Evolutionary conservation across 2,329 filamentous ascomycete species (phyloP).

Genomic region (Claviceps sp.): DNA sequence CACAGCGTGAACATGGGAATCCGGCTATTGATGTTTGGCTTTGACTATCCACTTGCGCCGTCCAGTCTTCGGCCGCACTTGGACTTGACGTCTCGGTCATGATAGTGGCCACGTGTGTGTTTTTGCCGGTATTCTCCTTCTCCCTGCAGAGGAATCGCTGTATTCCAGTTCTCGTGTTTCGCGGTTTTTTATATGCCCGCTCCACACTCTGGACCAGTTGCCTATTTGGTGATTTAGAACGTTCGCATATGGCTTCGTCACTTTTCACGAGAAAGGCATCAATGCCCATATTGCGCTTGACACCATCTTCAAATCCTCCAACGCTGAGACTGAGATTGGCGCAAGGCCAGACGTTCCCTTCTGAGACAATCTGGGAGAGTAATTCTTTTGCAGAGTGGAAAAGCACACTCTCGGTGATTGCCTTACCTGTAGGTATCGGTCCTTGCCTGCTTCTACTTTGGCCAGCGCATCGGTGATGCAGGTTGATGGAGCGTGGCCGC

Average conservation of each 20-base stretch:
- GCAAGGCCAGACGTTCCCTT: constrained; percentile 80
- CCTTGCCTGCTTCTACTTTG: constrained; percentile 64
- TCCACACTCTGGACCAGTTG: constrained; percentile 3
- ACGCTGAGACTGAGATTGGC: constrained; percentile 81
- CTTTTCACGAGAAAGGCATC: constrained; percentile 72
- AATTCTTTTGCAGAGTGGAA: constrained; percentile 66
- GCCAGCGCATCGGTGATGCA: constrained; percentile 65
- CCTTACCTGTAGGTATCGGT: constrained; percentile 63
- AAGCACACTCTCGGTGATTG: constrained; percentile 57
- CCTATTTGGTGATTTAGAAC: constrained; percentile 9
- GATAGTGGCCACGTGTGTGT: not conserved
- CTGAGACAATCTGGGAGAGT: constrained; percentile 61
- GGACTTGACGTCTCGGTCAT: not conserved
- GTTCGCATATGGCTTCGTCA: constrained; percentile 40
- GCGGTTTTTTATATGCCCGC: constrained; percentile 17
- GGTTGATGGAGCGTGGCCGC: constrained; percentile 69
- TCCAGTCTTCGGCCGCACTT: not conserved
- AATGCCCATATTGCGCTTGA: constrained; percentile 75
- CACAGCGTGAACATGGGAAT: constrained; percentile 51
- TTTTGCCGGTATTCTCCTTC: not conserved
- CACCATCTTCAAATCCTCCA: constrained; percentile 81
- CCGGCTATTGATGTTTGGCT: not conserved
- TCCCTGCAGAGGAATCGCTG: constrained; percentile 42
- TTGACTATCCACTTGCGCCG: not conserved
- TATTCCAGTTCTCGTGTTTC: constrained; percentile 35